These are phyloP conservation scores for Schizophyllum commune DNA, from an alignment of 1,284 basidiomycete genomes.

Conservation along the genomic window DNA sequence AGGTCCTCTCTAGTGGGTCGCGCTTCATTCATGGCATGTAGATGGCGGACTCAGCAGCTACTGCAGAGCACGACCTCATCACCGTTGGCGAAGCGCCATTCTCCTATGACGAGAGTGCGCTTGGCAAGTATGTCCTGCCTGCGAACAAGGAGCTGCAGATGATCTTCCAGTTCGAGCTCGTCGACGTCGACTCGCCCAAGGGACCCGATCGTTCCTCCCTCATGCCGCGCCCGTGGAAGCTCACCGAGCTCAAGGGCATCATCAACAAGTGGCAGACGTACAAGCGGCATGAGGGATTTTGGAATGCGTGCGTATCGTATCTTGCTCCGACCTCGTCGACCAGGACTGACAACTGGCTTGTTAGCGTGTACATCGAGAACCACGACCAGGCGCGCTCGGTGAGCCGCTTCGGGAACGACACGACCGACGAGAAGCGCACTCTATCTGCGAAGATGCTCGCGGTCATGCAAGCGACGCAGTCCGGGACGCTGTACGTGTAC, in stretches of 20 bases:
- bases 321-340: conserved; percentile 1
- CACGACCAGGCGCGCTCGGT: conserved; percentile 61
- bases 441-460: conserved; percentile 59
- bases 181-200: conserved; percentile 44
- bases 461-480: conserved; percentile 50
- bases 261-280: conserved; percentile 55
- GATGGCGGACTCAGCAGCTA: neutral
- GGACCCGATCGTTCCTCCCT: conserved; percentile 28
- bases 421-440: conserved; percentile 39
- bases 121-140: conserved; percentile 55
- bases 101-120: conserved; percentile 39
- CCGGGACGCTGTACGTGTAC: conserved; percentile 66
- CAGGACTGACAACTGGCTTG: neutral
- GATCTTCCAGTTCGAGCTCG: conserved; percentile 61
- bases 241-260: conserved; percentile 50
- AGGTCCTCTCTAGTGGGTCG: conserved; percentile 49
- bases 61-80: conserved; percentile 44
- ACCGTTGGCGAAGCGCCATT: conserved; percentile 65
- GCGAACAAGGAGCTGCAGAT: conserved; percentile 58
- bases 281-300: conserved; percentile 50
- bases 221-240: conserved; percentile 37
- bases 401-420: conserved; percentile 58
- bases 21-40: conserved; percentile 1
- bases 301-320: conserved; percentile 55
- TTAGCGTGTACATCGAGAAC: conserved; percentile 56